Conservation (phyloP, 345 rosid genomes). For the Eucalyptus curtisii region DNA sequence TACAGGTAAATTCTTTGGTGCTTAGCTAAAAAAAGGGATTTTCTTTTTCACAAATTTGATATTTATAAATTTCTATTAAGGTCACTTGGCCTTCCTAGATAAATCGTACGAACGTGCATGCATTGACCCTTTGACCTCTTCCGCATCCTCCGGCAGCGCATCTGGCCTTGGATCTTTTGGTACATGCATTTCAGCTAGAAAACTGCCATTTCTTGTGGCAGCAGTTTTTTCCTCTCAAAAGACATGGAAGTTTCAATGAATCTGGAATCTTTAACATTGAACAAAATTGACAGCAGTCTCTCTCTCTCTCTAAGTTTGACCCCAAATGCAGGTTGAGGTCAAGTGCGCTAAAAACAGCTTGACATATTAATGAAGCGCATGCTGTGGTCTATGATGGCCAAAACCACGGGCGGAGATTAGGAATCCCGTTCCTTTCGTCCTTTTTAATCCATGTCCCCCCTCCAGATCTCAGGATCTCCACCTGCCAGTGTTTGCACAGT, state of each 20-base stretch:
- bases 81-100: not conserved
- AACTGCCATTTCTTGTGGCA: not conserved
- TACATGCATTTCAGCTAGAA: not conserved
- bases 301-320: not conserved
- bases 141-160: not conserved
- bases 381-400: not conserved
- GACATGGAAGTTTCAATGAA: not conserved
- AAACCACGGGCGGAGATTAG: not conserved
- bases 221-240: not conserved
- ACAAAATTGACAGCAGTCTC: not conserved
- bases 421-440: not conserved
- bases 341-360: not conserved
- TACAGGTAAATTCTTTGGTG: not conserved
- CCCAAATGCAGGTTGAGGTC: not conserved
- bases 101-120: not conserved
- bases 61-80: not conserved
- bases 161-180: not conserved
- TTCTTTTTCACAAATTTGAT: not conserved
- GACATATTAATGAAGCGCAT: not conserved
- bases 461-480: not conserved
- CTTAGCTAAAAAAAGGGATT: not conserved
- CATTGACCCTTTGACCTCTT: not conserved
- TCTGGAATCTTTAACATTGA: not conserved
- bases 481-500: not conserved
- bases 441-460: not conserved